phyloP scores from a whole-genome alignment of 495 filamentous ascomycete genomes.

The Xylaria venustula region DNA sequence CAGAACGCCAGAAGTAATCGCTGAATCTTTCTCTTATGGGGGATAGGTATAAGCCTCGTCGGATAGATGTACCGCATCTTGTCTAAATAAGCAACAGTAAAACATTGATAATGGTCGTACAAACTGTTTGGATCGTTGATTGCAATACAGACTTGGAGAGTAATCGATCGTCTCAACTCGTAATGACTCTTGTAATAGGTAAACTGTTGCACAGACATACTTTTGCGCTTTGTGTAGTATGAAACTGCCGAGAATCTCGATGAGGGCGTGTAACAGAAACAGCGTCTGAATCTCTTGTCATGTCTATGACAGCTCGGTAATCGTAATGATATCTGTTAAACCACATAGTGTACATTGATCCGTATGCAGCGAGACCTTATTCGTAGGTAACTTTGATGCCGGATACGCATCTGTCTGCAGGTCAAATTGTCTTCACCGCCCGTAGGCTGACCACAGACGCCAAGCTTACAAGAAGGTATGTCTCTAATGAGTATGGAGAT shows the following conservation, averaged over 20 bases:
- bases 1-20: neutral
- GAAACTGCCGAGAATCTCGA: too few species aligned
- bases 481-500: neutral
- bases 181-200: too few species aligned
- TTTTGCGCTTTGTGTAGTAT: too few species aligned
- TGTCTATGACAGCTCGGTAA: neutral
- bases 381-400: neutral
- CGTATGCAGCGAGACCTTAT: neutral
- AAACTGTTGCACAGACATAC: too few species aligned
- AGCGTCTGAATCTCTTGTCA: too few species aligned
- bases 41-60: neutral
- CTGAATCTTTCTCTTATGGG: neutral
- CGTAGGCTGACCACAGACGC: neutral
- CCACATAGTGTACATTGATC: neutral
- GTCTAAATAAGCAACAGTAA: too few species aligned
- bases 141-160: too few species aligned
- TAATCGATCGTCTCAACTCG: too few species aligned
- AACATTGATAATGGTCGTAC: too few species aligned
- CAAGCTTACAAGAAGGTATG: neutral
- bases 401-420: neutral
- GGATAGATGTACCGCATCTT: neutral
- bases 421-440: constrained; percentile 5
- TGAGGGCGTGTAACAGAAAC: too few species aligned
- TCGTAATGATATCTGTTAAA: neutral
- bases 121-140: too few species aligned